Percentiles rank a stretch among this genome's conserved stretches.
Conservation (phyloP, 2,329 filamentous ascomycete species). For the Apiospora hydei region DNA sequence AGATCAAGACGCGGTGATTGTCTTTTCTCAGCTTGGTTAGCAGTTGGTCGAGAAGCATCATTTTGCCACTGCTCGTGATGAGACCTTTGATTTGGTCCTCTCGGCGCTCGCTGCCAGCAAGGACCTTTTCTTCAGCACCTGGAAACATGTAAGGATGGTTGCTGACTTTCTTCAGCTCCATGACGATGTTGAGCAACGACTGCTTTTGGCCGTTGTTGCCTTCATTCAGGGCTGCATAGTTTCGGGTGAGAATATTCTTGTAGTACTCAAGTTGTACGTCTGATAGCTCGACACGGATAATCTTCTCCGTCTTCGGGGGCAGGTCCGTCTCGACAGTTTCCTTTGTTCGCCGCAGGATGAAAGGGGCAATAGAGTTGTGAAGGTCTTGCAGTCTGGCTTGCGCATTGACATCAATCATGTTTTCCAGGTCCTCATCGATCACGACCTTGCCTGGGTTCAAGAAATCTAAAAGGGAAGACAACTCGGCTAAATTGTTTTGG, state of each 20-base stretch:
- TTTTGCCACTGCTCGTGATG: conserved; percentile 97
- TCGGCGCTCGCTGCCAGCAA: conserved; percentile 79
- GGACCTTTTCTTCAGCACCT: conserved; percentile 87
- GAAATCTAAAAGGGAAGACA: conserved; percentile 94
- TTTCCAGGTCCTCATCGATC: conserved; percentile 90
- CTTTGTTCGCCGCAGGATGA: conserved; percentile 94
- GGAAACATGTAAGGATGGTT: conserved; percentile 99
- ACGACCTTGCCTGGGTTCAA: conserved; percentile 92
- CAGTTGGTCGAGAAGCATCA: conserved; percentile 98
- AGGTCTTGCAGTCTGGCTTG: conserved; percentile 87
- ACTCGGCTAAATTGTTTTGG: conserved; percentile 93
- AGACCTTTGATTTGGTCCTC: conserved; percentile 92
- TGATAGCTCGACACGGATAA: conserved; percentile 95
- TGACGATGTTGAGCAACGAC: conserved; percentile 96
- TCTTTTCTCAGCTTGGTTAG: conserved; percentile 92
- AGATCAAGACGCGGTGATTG: conserved; percentile 94
- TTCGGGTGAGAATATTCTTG: conserved; percentile 97
- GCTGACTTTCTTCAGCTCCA: conserved; percentile 99
- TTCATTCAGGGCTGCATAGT: conserved; percentile 93
- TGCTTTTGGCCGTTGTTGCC: conserved; percentile 91
- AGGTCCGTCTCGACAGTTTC: conserved; percentile 97
- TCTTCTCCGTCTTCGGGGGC: conserved; percentile 97
- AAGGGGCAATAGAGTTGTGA: conserved; percentile 87
- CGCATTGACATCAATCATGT: conserved; percentile 77
- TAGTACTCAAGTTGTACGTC: conserved; percentile 98